Conservation (phyloP, 1,139 yeast genomes). For the Candida sp. region DNA sequence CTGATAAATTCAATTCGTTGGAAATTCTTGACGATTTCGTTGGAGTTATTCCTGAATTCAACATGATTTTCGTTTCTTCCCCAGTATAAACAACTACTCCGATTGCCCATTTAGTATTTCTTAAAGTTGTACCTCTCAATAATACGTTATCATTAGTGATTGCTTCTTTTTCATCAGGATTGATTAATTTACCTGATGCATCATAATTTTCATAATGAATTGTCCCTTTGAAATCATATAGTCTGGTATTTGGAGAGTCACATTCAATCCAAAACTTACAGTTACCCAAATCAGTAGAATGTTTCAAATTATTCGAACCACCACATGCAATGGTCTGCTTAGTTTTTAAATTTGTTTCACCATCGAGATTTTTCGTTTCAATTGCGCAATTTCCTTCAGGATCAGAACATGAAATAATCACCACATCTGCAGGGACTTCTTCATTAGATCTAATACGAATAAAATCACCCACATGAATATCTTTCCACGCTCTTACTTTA, state of each 20-base stretch:
- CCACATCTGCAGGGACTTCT: slow-evolving; percentile 90
- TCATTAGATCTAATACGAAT: slow-evolving; percentile 83
- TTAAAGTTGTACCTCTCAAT: slow-evolving; percentile 85
- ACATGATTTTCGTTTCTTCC: slow-evolving; percentile 85
- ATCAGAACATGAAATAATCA: slow-evolving; percentile 79
- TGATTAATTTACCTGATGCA: slow-evolving; percentile 29
- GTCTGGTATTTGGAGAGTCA: slow-evolving; percentile 83
- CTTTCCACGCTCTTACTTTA: slow-evolving; percentile 81
- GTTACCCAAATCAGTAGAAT: slow-evolving; percentile 68
- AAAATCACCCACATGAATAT: slow-evolving; percentile 84
- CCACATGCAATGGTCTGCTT: slow-evolving; percentile 76
- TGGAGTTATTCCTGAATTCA: slow-evolving; percentile 92
- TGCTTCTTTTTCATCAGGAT: slow-evolving; percentile 62
- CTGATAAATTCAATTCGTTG: slow-evolving; percentile 78
- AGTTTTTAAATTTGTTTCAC: slow-evolving; percentile 90
- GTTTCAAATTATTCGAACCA: slow-evolving; percentile 49
- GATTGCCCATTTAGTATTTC: slow-evolving; percentile 93
- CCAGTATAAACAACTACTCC: slow-evolving; percentile 92
- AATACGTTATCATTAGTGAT: slow-evolving; percentile 76
- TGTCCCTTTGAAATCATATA: slow-evolving; percentile 88
- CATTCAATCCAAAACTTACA: slow-evolving; percentile 83
- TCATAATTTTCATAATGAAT: slow-evolving; percentile 56
- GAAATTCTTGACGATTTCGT: slow-evolving; percentile 83
- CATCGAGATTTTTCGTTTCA: slow-evolving; percentile 94
- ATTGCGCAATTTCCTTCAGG: slow-evolving; percentile 88